Evolutionary conservation across 2,329 filamentous ascomycete genomes (phyloP).

Genomic region (Knufia petricola): DNA sequence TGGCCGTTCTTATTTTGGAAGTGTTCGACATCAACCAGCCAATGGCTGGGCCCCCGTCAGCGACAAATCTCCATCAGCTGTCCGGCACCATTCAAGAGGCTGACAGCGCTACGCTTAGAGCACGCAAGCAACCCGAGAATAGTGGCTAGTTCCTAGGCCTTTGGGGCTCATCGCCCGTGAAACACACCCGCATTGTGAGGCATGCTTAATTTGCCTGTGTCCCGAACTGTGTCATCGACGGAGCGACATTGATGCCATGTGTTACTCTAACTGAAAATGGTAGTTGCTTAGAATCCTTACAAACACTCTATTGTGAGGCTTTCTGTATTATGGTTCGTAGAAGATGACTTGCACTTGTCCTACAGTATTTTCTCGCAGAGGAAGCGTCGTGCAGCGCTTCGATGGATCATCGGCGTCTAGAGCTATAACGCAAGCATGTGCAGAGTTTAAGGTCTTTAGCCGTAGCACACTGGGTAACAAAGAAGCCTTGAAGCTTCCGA

Average conservation of each 20-base stretch:
- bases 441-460: too few relatives aligned
- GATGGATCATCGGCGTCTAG: too few relatives aligned
- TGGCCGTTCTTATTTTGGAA: not conserved
- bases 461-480: too few relatives aligned
- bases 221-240: not conserved
- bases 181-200: not conserved
- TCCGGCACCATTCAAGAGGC: not conserved
- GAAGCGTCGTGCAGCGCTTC: too few relatives aligned
- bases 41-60: not conserved
- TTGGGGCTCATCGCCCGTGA: not conserved
- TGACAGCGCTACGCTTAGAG: not conserved
- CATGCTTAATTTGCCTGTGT: not conserved
- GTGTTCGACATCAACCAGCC: not conserved
- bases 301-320: not conserved
- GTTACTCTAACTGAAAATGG: conserved; percentile 7
- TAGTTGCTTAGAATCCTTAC: conserved; percentile 2
- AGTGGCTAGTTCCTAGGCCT: not conserved
- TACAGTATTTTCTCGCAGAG: too few relatives aligned
- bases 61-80: not conserved
- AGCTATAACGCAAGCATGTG: too few relatives aligned
- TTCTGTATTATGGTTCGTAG: too few relatives aligned
- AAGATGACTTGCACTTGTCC: not conserved
- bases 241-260: not conserved
- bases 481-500: too few relatives aligned
- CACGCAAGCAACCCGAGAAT: not conserved